Conservation (phyloP, 2,329 filamentous ascomycete genomes). For the Chaetoscypha palmicola region DNA sequence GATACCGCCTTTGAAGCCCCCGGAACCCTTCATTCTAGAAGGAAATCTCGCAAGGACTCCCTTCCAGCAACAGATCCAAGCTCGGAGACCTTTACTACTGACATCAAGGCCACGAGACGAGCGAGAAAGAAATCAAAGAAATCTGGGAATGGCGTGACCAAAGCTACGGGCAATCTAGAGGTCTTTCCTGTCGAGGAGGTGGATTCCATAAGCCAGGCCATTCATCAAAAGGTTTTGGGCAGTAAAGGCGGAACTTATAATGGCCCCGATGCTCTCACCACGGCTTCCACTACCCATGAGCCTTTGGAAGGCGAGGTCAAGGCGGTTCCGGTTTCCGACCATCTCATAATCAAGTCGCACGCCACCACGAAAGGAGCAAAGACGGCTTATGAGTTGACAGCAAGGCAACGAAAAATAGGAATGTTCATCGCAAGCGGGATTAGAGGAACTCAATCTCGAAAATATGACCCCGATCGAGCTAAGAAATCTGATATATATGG, state of each 20-base stretch:
- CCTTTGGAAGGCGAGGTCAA: constrained; percentile 3
- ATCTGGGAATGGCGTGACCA: constrained; percentile 7
- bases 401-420: constrained; percentile 21
- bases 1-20: constrained; percentile 14
- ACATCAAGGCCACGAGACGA: constrained; percentile 16
- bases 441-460: constrained; percentile 15
- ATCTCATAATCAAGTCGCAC: too few relatives aligned
- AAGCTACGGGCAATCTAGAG: constrained; percentile 15
- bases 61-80: constrained; percentile 16
- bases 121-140: constrained; percentile 26
- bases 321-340: background rate
- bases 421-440: background rate
- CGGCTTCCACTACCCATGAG: constrained; percentile 3
- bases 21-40: constrained; percentile 4
- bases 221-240: constrained; percentile 24
- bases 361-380: constrained; percentile 13
- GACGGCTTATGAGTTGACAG: constrained; percentile 16
- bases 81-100: constrained; percentile 15
- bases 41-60: constrained; percentile 7
- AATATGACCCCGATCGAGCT: constrained; percentile 9
- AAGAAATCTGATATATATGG: constrained; percentile 14
- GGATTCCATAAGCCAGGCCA: constrained; percentile 26
- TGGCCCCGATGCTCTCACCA: background rate
- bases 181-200: constrained; percentile 22
- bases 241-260: constrained; percentile 26